phyloP scores from a whole-genome alignment of 2,329 filamentous ascomycete genomes.

The Orbilia javanica region DNA sequence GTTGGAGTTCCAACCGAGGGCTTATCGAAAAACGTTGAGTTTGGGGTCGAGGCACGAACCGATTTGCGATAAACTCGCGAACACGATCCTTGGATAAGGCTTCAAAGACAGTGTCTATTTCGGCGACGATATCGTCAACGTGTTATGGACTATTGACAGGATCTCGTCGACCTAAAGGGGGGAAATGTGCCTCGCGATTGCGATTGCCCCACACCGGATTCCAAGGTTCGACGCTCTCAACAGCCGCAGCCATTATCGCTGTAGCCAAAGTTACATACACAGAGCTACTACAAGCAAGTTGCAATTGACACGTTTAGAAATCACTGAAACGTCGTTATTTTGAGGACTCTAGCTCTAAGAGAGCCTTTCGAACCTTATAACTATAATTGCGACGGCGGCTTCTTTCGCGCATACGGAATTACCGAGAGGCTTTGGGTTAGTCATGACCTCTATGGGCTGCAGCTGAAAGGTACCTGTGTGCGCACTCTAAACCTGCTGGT shows the following conservation, averaged over 20 bases:
- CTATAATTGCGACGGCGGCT: slow-evolving; percentile 48
- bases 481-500: slow-evolving; percentile 19
- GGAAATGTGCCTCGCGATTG: slow-evolving; percentile 56
- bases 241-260: slow-evolving; percentile 35
- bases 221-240: slow-evolving; percentile 43
- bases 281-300: too few species aligned
- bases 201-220: slow-evolving; percentile 14
- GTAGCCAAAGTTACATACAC: slow-evolving; percentile 8
- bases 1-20: slow-evolving; percentile 1
- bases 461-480: slow-evolving; percentile 35
- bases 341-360: background rate
- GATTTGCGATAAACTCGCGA: slow-evolving; percentile 18
- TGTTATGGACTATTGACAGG: background rate
- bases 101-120: slow-evolving; percentile 35
- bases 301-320: slow-evolving; percentile 7
- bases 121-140: slow-evolving; percentile 24
- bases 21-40: slow-evolving; percentile 12
- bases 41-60: background rate
- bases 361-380: slow-evolving; percentile 25
- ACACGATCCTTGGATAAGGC: slow-evolving; percentile 11
- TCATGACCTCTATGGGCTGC: slow-evolving; percentile 9
- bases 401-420: slow-evolving; percentile 55
- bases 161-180: background rate
- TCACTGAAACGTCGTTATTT: background rate
- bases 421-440: slow-evolving; percentile 40